A percentile compares a stretch with the other conserved stretches of the same genome.
Evolutionary conservation across 495 filamentous ascomycete genomes (phyloP).

Genomic region (Clavariopsis aquatica): DNA sequence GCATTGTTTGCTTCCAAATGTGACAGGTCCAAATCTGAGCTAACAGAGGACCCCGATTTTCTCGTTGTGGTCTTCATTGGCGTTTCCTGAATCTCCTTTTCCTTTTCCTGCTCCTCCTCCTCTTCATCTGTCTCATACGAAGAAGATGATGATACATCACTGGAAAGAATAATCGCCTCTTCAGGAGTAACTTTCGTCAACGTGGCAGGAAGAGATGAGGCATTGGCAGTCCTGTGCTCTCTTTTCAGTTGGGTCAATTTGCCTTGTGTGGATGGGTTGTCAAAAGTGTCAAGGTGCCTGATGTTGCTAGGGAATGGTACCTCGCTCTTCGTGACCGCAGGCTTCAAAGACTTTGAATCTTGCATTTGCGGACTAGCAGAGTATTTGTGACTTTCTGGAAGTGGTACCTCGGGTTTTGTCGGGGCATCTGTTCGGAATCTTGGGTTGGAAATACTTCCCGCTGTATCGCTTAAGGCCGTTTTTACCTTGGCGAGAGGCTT

Average conservation of each 20-base stretch:
- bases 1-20: not conserved
- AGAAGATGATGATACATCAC: slow-evolving; percentile 2
- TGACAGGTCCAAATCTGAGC: not conserved
- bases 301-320: slow-evolving; percentile 6
- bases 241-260: not conserved
- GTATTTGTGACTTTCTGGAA: not conserved
- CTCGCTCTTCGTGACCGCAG: not conserved
- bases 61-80: not conserved
- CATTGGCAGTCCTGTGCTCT: not conserved
- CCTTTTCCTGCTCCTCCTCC: not conserved
- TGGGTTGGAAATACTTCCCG: not conserved
- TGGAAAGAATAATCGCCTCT: not conserved
- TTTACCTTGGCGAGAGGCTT: not conserved
- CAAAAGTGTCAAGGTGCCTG: not conserved
- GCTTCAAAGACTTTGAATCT: not conserved
- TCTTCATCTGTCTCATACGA: not conserved
- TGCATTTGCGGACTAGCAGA: not conserved
- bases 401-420: not conserved
- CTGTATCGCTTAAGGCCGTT: not conserved
- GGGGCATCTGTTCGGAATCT: not conserved
- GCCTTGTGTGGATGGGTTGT: no score
- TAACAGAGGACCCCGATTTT: not conserved
- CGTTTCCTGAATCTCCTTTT: not conserved
- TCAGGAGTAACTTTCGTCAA: not conserved
- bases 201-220: not conserved